A percentile compares a stretch with the other conserved stretches of the same genome.
Evolutionary conservation across 345 rosid species (phyloP).

Genomic region (Clarkia xantiana): DNA sequence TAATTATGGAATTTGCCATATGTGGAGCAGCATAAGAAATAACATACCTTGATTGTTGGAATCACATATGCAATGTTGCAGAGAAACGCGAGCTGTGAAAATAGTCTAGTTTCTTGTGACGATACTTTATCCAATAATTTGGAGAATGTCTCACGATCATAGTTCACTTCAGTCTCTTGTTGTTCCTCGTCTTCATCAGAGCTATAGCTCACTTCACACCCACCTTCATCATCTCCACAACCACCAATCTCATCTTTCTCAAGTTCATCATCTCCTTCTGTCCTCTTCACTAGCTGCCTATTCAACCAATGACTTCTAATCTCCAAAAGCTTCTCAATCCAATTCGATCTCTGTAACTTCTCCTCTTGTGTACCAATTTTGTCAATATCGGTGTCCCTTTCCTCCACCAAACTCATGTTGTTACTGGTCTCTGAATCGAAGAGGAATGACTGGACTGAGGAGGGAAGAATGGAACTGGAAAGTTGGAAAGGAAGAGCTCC

Average conservation of each 20-base stretch:
- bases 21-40: not conserved
- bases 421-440: conserved; percentile 43
- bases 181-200: conserved; percentile 26
- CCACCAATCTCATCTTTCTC: conserved; percentile 14
- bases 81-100: conserved; percentile 71
- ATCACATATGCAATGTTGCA: conserved; percentile 83
- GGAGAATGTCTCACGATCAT: conserved; percentile 39
- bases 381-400: conserved; percentile 4
- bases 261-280: conserved; percentile 8
- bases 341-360: conserved; percentile 39
- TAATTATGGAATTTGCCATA: not conserved
- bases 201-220: conserved; percentile 37
- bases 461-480: conserved; percentile 41
- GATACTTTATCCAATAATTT: conserved; percentile 34
- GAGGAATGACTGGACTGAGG: conserved; percentile 31
- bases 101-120: conserved; percentile 47
- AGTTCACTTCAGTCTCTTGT: conserved; percentile 12
- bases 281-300: conserved; percentile 16
- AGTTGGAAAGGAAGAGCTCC: conserved; percentile 50
- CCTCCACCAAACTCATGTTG: conserved; percentile 17
- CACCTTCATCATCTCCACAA: conserved; percentile 27
- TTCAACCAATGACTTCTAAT: conserved; percentile 45
- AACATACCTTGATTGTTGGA: conserved; percentile 40
- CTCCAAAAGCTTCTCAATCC: conserved; percentile 65
- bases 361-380: conserved; percentile 11